Evolutionary conservation across 495 filamentous ascomycete species (phyloP).

Genomic region (Penicillium arizonense): DNA sequence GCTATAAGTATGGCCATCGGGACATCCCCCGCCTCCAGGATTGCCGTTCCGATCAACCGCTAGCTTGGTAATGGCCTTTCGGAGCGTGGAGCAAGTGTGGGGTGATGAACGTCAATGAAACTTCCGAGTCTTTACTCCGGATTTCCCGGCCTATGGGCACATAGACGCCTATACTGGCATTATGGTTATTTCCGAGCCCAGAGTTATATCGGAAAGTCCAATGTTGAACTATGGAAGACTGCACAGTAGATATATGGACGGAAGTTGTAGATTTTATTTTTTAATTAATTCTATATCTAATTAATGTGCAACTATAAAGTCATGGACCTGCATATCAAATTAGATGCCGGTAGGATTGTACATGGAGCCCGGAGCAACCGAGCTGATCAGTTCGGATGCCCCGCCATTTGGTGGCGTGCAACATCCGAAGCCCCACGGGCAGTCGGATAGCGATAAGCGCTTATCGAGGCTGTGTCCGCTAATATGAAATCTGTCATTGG

Average conservation of each 20-base stretch:
- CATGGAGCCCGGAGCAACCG: not conserved
- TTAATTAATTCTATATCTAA: too few relatives aligned
- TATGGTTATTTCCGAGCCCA: too few relatives aligned
- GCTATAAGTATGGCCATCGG: slow-evolving; percentile 14
- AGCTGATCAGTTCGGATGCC: slow-evolving; percentile 9
- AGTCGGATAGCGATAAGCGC: slow-evolving; percentile 4
- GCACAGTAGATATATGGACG: too few relatives aligned
- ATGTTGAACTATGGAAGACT: too few relatives aligned
- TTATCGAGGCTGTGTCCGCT: not conserved
- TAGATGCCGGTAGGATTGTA: too few relatives aligned
- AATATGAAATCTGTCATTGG: slow-evolving; percentile 15
- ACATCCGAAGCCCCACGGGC: slow-evolving; percentile 21
- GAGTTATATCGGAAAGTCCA: too few relatives aligned
- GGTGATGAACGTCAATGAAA: not conserved
- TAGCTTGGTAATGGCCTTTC: slow-evolving; percentile 15
- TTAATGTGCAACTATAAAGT: too few relatives aligned
- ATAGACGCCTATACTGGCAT: not conserved
- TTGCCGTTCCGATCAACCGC: slow-evolving; percentile 16
- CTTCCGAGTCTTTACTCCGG: slow-evolving; percentile 12
- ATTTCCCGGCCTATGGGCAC: slow-evolving; percentile 10
- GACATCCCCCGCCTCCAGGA: slow-evolving; percentile 14
- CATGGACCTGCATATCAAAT: not conserved
- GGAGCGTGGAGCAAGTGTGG: slow-evolving; percentile 26
- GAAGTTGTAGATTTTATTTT: too few relatives aligned
- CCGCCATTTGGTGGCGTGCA: slow-evolving; percentile 3